phyloP scores from a whole-genome alignment of 441 rosid species.

The Erodium texanum region DNA sequence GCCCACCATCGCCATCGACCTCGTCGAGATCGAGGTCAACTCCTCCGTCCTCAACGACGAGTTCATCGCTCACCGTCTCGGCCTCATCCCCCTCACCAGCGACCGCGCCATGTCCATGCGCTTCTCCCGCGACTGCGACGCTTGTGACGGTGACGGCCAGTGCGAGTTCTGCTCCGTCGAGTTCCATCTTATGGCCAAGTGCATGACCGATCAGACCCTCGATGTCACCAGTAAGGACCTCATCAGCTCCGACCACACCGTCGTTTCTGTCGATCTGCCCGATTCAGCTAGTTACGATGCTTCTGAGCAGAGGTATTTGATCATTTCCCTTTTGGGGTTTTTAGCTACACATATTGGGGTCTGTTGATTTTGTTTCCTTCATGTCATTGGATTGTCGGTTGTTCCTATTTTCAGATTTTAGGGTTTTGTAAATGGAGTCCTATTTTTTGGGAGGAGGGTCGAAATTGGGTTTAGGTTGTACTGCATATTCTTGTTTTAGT shows the following conservation, averaged over 20 bases:
- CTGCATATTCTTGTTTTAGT: too few species aligned
- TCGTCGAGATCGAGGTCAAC: slow-evolving; percentile 83
- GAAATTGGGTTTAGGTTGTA: too few species aligned
- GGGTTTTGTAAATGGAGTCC: neutral
- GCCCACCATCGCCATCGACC: slow-evolving; percentile 88
- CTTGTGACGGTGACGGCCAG: slow-evolving; percentile 94
- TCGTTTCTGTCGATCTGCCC: slow-evolving; percentile 68
- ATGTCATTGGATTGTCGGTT: too few species aligned
- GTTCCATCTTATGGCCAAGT: slow-evolving; percentile 71
- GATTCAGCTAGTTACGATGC: slow-evolving; percentile 48
- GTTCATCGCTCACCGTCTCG: slow-evolving; percentile 90
- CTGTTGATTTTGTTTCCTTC: too few species aligned
- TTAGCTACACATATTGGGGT: too few species aligned
- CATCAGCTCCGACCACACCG: slow-evolving; percentile 73
- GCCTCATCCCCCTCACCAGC: slow-evolving; percentile 79
- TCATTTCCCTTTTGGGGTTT: too few species aligned
- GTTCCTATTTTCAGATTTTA: neutral
- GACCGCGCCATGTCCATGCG: slow-evolving; percentile 92
- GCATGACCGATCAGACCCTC: slow-evolving; percentile 71
- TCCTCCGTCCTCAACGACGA: slow-evolving; percentile 93
- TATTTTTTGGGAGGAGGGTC: too few species aligned
- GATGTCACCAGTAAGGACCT: slow-evolving; percentile 85
- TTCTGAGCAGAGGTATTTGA: neutral
- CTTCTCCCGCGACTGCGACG: slow-evolving; percentile 88
- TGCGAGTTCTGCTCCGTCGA: slow-evolving; percentile 96